Base-by-base conservation (phyloP, 2,329 filamentous ascomycete genomes). In the Grosmannia serpens region DNA sequence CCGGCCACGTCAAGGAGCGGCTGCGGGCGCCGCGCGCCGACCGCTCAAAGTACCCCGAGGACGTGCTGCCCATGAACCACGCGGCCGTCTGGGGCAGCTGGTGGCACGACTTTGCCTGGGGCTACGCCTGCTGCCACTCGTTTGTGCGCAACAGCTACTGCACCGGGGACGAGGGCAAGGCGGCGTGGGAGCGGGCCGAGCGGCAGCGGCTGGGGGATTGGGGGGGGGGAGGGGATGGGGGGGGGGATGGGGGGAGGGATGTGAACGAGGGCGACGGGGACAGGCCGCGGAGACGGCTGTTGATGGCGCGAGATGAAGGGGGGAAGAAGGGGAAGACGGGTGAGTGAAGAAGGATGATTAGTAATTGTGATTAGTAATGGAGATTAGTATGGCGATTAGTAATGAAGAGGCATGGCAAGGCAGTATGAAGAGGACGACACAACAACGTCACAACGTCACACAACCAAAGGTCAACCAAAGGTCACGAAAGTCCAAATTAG, bases 131-230 rank as follows among this genome's bases (percentile, higher is more conserved):
- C 71, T 99, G 94, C 75, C 91, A 95, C 70, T 96, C 91, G 0
- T 86, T 85, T 26, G 83, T 95, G 62, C 96, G 95, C 74, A 97
- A 99, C 72, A 96, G 91, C 67, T 99, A 97, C 68, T 99, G 94
- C 71, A 97, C 92, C 0, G 94, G 94, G 29, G 89, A 94, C 61
- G 89, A 88, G 60, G 94, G 94, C 41, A 95, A 85, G 70, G 75
- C 75, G 61, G 91, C 90, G 1, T 91, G 89, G 71, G 86, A 91
- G 65, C 86, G 88, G 59, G 85, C 89, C 0, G 85, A 94, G 64
- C 75, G 69, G 64, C 83, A 79, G 67, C 72, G 77, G n/a, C 74
- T 70, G 1, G 79, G 81, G 24, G 73, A 70, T 54, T 66, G 79
- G 56, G 66, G 74, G n/a, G 65, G 61, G 22, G 64, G 64, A 4